phyloP scores from a whole-genome alignment of 2,329 filamentous ascomycete species.

The Chaetomium olivaceum region DNA sequence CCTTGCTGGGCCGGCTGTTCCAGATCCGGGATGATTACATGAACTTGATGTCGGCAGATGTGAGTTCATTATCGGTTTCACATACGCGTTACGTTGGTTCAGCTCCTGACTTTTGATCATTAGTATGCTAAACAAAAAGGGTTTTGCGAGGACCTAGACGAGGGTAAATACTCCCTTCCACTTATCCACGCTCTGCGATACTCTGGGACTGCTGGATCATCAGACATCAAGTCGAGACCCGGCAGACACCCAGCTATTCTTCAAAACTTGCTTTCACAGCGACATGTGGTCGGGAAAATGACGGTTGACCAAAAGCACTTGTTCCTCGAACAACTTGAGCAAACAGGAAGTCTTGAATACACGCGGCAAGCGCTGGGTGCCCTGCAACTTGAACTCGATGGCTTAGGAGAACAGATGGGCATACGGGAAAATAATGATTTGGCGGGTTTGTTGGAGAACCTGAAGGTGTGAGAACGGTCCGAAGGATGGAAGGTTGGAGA shows the following conservation, averaged over 20 bases:
- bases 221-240: too few species aligned
- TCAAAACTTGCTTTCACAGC: slow-evolving; percentile 20
- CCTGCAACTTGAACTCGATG: slow-evolving; percentile 7
- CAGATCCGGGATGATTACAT: slow-evolving; percentile 41
- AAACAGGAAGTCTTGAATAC: slow-evolving; percentile 17
- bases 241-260: background rate
- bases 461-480: slow-evolving; percentile 1
- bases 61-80: slow-evolving; percentile 2
- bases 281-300: slow-evolving; percentile 5
- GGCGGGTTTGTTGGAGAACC: background rate
- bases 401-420: background rate
- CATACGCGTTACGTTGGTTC: background rate
- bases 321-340: slow-evolving; percentile 11
- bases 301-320: slow-evolving; percentile 21
- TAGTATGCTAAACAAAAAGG: slow-evolving; percentile 43
- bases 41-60: slow-evolving; percentile 35
- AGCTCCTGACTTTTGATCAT: background rate
- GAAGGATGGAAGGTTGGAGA: too few species aligned
- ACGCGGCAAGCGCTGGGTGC: background rate
- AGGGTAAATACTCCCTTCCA: slow-evolving; percentile 44
- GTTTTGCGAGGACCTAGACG: slow-evolving; percentile 45
- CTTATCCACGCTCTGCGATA: slow-evolving; percentile 32
- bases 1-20: slow-evolving; percentile 36
- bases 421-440: background rate
- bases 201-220: background rate